Percentiles rank a stretch among this genome's conserved stretches.
Conservation (phyloP, 371 early-diverging fungal species). For the Coemansia sp. region DNA sequence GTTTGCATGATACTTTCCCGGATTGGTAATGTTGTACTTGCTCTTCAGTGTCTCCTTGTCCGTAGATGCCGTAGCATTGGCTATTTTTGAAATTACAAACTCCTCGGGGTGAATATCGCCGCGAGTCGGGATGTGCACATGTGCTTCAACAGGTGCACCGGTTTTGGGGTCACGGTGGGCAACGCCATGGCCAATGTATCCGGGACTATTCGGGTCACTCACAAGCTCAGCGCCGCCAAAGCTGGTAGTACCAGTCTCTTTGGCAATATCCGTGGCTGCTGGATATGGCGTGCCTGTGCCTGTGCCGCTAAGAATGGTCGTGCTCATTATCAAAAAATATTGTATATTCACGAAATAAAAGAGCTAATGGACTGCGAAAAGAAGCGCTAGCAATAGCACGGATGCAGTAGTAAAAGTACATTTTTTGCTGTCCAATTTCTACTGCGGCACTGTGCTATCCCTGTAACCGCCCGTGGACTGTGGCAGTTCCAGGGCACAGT, state of each 20-base stretch:
- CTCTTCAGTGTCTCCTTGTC: slow-evolving; percentile 14
- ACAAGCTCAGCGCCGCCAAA: slow-evolving; percentile 1
- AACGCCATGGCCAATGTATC: slow-evolving; percentile 12
- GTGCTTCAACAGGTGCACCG: slow-evolving; percentile 27
- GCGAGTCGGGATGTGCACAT: slow-evolving; percentile 32
- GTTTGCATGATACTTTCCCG: slow-evolving; percentile 46
- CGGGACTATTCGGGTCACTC: slow-evolving; percentile 11
- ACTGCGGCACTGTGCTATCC: neutral
- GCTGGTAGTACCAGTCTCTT: slow-evolving; percentile 28
- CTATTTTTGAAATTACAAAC: slow-evolving; percentile 4
- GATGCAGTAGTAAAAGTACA: neutral
- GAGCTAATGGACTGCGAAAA: neutral
- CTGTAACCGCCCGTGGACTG: too few relatives aligned
- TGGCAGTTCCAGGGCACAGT: neutral
- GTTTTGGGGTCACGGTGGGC: slow-evolving; percentile 47
- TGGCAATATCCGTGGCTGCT: slow-evolving; percentile 47
- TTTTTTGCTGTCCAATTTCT: neutral
- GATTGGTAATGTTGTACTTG: slow-evolving; percentile 29
- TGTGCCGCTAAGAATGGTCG: slow-evolving; percentile 22
- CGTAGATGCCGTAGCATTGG: neutral
- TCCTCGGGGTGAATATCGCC: slow-evolving; percentile 43
- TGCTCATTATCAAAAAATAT: neutral
- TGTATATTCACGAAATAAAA: neutral
- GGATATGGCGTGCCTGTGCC: slow-evolving; percentile 43
- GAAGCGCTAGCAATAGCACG: neutral